phyloP scores from a whole-genome alignment of 441 rosid genomes.

The Omphalea diandra region DNA sequence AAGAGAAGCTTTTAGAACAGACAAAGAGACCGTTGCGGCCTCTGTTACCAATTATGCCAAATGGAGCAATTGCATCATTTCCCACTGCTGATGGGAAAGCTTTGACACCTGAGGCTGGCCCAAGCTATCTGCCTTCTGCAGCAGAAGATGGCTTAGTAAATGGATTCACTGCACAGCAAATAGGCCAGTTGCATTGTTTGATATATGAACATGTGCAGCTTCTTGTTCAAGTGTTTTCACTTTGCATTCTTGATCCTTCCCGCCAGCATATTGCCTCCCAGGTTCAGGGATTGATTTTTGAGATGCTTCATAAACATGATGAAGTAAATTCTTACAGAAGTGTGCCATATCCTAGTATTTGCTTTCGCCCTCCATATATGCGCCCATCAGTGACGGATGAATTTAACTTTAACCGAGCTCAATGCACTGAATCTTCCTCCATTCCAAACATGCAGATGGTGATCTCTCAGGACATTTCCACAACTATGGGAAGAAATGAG shows the following conservation, averaged over 20 bases:
- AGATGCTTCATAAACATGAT: constrained; percentile 69
- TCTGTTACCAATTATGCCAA: constrained; percentile 59
- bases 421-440: constrained; percentile 28
- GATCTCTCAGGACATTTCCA: constrained; percentile 27
- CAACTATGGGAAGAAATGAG: constrained; percentile 23
- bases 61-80: constrained; percentile 36
- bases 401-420: constrained; percentile 24
- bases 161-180: constrained; percentile 70
- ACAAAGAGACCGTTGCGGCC: constrained; percentile 77
- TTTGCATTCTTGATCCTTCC: constrained; percentile 73
- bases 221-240: constrained; percentile 85
- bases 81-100: constrained; percentile 31
- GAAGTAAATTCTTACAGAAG: constrained; percentile 46
- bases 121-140: constrained; percentile 28
- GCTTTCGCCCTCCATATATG: constrained; percentile 47
- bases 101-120: constrained; percentile 37
- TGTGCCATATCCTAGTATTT: constrained; percentile 49
- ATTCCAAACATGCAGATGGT: constrained; percentile 29
- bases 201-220: constrained; percentile 91
- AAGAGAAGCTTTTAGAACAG: constrained; percentile 58
- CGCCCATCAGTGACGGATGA: constrained; percentile 48
- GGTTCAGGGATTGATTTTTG: constrained; percentile 64
- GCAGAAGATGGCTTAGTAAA: constrained; percentile 36
- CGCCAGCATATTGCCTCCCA: constrained; percentile 67
- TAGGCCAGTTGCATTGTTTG: constrained; percentile 79